Base-by-base conservation (phyloP, 2,329 filamentous ascomycete species). In the Penicillium sp. region DNA sequence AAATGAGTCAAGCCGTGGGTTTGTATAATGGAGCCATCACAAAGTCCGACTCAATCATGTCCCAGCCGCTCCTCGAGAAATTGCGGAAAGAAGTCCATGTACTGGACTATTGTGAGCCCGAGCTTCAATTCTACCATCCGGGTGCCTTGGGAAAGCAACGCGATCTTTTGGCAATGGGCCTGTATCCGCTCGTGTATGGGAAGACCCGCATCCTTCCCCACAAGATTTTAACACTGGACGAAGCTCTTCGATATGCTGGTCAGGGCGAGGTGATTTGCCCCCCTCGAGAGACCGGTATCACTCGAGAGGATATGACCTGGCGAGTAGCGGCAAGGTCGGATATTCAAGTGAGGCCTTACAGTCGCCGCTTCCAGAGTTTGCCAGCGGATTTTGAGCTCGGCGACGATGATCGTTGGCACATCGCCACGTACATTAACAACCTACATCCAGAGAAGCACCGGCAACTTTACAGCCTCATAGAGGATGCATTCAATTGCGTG, bases 81-180 rank as follows among this genome's bases (percentile, higher is more conserved):
- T 67, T 86, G 3, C 67, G 59, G 27, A 53, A 59, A 3, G 74
- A 71, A 1, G 73, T 79, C 29, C 60, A 63, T 1, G 60, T 60
- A 0, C 67, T 87, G 1, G 76, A 84, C 49, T 63, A 76, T 13
- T 70, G 78, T 1, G 74, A 76, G 4, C 5, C 46, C 0, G 74
- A 77, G 5, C 46, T 70, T 32, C 76, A 77, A 52, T 82, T 85
- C 61, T 86, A 77, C 75, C 80, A 84, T 59, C 82, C 82, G 0
- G 69, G 74, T 2, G 78, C 73, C 2, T 65, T 78, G 18, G 63
- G 66, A 0, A 75, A 74, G 50, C 81, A 86, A 1, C 73, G 83
- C 0, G 77, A 86, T 58, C 66, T 86, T 1, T 74, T 86, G 4
- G 76, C 86, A 53, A 82, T 83, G 1, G 85, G 81, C 0, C 68